phyloP scores from a whole-genome alignment of 2,329 filamentous ascomycete genomes.

The Aspergillus sp. region DNA sequence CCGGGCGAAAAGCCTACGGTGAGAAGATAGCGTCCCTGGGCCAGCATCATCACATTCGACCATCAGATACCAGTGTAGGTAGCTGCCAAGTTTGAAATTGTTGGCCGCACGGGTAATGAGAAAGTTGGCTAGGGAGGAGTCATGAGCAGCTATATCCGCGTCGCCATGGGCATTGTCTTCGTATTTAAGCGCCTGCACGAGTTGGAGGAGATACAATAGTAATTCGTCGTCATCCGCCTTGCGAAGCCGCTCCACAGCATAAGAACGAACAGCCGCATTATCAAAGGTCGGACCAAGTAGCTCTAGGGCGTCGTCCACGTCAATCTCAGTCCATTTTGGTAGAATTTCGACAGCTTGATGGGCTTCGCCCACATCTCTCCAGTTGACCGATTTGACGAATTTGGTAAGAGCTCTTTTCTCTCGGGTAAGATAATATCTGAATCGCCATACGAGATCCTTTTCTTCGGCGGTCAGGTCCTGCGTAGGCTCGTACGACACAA shows the following conservation, averaged over 20 bases:
- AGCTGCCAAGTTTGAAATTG: conserved; percentile 90
- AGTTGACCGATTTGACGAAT: conserved; percentile 96
- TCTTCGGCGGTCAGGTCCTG: conserved; percentile 85
- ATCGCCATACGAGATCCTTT: conserved; percentile 96
- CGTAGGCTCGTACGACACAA: conserved; percentile 90
- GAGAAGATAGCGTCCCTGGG: conserved; percentile 69
- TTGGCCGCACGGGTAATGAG: conserved; percentile 82
- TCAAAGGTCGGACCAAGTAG: conserved; percentile 90
- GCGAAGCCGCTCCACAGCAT: conserved; percentile 85
- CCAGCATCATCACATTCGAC: conserved; percentile 89
- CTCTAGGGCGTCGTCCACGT: conserved; percentile 94
- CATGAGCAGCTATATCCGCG: conserved; percentile 62
- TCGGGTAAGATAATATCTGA: conserved; percentile 87
- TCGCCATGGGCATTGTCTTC: conserved; percentile 70
- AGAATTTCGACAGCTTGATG: conserved; percentile 88
- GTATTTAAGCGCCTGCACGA: conserved; percentile 95
- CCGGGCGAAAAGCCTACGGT: conserved; percentile 84
- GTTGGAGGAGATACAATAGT: conserved; percentile 83
- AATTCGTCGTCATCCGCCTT: conserved; percentile 93
- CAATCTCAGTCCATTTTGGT: conserved; percentile 92
- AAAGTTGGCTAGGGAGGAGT: conserved; percentile 86
- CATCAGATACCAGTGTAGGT: conserved; percentile 98
- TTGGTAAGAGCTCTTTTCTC: conserved; percentile 94
- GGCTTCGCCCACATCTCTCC: conserved; percentile 80
- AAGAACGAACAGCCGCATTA: conserved; percentile 82